Evolutionary conservation across 345 rosid species (phyloP), one percentile per base, ranked within the genome.

Genomic region (Combretum micranthum): DNA sequence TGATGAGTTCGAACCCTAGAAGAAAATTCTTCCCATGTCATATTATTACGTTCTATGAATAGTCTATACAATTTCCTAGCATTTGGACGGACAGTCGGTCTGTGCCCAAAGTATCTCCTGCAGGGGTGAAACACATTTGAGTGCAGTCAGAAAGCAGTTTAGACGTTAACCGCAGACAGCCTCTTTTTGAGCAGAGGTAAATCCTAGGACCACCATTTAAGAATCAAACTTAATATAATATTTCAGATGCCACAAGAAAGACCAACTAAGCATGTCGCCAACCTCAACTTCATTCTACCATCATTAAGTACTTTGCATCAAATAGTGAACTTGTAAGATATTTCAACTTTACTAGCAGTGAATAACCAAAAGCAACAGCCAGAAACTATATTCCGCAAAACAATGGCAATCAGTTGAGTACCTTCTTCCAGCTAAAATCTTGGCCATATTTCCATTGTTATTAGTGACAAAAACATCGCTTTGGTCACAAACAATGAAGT

Each of bases 401-500:
- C 17, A n/a, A 53, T 13, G 16, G 18, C 12, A 16, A 53, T 50
- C 21, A 47, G 62, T 16, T 60, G 46, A 57, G 49, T 77, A 84
- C 98, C 98, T 81, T 74, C 95, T 68, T 65, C 98, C 98, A 59
- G 98, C 95, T 72, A 92, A 74, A 26, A 92, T 92, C 69, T 79
- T 77, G 49, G 91, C 98, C 98, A 88, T 92, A 86, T 92, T 92
- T 18, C 96, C 98, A 42, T 92, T 92, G 73, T 92, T 92, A 84
- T 92, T 92, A 65, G 95, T 77, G 71, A 85, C 87, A 64, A 86
- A 92, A 53, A 88, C 96, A 59, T 86, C 85, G 61, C 96, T 92
- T 74, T 86, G 87, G 57, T 92, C 98, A 32, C 93, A 92, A 52
- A 92, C 98, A 44, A 80, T 81, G 74, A 83, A 92, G 72, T 92